phyloP scores from a whole-genome alignment of 2,329 filamentous ascomycete species.

The Curvularia hawaiiensis region DNA sequence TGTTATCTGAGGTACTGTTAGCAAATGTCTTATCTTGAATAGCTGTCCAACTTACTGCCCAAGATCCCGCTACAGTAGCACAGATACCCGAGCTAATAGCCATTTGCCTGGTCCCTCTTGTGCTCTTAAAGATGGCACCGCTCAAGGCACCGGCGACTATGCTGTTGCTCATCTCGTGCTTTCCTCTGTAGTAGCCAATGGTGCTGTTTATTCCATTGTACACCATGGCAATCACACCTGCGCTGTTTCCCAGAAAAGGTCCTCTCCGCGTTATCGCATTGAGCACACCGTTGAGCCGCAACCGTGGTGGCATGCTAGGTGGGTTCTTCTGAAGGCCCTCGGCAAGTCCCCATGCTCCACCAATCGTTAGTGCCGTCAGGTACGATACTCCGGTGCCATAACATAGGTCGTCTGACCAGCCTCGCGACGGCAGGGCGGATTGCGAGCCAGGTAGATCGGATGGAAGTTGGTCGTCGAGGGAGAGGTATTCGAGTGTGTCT shows the following conservation, averaged over 20 bases:
- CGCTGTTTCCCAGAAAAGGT: constrained; percentile 94
- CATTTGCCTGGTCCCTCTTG: constrained; percentile 87
- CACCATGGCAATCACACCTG: constrained; percentile 91
- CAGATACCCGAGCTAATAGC: constrained; percentile 92
- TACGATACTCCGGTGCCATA: constrained; percentile 97
- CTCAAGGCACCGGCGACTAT: constrained; percentile 83
- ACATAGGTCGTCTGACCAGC: constrained; percentile 97
- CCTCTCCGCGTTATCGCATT: constrained; percentile 93
- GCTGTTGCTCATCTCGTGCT: constrained; percentile 80
- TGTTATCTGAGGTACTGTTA: constrained; percentile 24
- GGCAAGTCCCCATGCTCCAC: constrained; percentile 89
- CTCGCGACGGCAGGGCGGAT: constrained; percentile 89
- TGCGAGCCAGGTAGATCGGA: constrained; percentile 84
- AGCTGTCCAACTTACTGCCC: constrained; percentile 68
- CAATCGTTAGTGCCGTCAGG: constrained; percentile 80
- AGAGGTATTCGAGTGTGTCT: constrained; percentile 92
- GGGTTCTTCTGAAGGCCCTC: constrained; percentile 81
- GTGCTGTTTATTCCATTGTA: constrained; percentile 75
- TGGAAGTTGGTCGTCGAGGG: constrained; percentile 88
- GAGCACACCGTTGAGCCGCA: constrained; percentile 90
- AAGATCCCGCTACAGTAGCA: constrained; percentile 79
- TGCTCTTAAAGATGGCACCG: constrained; percentile 97
- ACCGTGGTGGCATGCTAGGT: constrained; percentile 78
- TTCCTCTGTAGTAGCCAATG: constrained; percentile 47
- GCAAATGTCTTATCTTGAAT: background rate